Conservation (phyloP, 352 stramenopile species). For the Phytophthora kernoviae region DNA sequence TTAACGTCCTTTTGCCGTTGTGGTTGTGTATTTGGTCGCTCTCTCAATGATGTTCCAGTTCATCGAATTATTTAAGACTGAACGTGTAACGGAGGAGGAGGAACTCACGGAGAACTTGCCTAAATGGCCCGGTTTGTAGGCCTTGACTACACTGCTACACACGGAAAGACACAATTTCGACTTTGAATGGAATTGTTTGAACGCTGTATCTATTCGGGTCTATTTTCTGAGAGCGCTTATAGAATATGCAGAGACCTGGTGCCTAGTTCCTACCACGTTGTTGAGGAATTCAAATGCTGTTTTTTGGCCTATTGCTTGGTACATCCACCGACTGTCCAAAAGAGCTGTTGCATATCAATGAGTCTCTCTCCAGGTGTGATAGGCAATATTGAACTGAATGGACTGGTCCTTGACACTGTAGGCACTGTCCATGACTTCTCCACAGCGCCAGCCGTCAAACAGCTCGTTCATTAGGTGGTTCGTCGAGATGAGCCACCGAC, state of each 20-base stretch:
- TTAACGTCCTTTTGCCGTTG: slow-evolving; percentile 8
- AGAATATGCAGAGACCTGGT: too few relatives aligned
- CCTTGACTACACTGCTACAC: neutral
- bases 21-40: too few relatives aligned
- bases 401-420: slow-evolving; percentile 85
- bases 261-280: neutral
- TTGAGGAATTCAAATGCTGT: neutral
- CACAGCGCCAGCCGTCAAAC: slow-evolving; percentile 87
- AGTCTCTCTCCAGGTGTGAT: too few relatives aligned
- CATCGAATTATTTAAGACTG: slow-evolving; percentile 86
- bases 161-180: neutral
- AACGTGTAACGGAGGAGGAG: slow-evolving; percentile 62
- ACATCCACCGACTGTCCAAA: too few relatives aligned
- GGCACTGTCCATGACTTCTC: slow-evolving; percentile 80
- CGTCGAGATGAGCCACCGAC: slow-evolving; percentile 83
- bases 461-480: slow-evolving; percentile 82
- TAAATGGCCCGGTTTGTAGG: slow-evolving; percentile 67
- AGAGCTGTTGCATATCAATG: too few relatives aligned
- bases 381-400: too few relatives aligned
- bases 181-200: neutral
- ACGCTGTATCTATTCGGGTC: neutral
- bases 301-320: too few relatives aligned
- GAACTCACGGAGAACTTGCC: slow-evolving; percentile 53
- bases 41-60: slow-evolving; percentile 66
- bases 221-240: too few relatives aligned